Percentiles rank a stretch among this genome's conserved stretches.
Conservation (phyloP, 2,329 filamentous ascomycete species). For the Fusarium armeniacum region DNA sequence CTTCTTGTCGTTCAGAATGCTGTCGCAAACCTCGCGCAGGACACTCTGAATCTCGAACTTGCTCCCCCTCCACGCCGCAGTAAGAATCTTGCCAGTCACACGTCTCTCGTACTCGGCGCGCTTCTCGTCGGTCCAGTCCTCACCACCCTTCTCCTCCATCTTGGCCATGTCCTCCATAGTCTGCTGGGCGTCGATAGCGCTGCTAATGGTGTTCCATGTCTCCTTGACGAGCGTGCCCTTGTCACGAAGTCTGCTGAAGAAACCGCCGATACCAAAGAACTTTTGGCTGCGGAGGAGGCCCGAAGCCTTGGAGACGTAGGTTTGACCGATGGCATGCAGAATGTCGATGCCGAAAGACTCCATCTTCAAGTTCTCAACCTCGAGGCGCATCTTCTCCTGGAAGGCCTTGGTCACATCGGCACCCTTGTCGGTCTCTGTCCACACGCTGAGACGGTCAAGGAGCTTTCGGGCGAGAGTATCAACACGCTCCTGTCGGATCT, state of each 20-base stretch:
- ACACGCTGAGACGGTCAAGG: constrained; percentile 88
- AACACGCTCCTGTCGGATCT: constrained; percentile 89
- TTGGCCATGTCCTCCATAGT: constrained; percentile 99
- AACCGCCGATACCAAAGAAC: constrained; percentile 94
- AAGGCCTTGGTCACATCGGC: constrained; percentile 88
- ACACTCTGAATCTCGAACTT: constrained; percentile 99
- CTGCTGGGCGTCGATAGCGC: constrained; percentile 95
- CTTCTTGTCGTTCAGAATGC: constrained; percentile 82
- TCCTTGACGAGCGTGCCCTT: constrained; percentile 98
- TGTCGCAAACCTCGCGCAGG: constrained; percentile 92
- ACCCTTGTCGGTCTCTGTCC: constrained; percentile 97
- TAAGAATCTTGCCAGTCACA: constrained; percentile 97
- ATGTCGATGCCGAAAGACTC: constrained; percentile 98
- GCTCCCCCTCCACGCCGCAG: constrained; percentile 94
- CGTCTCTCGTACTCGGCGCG: constrained; percentile 94
- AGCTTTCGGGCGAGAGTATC: constrained; percentile 87
- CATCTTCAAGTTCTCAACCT: constrained; percentile 99
- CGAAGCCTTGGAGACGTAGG: constrained; percentile 89
- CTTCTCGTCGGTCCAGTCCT: constrained; percentile 98
- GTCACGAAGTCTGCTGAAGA: constrained; percentile 94
- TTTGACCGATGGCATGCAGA: constrained; percentile 91
- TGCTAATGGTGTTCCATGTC: constrained; percentile 97
- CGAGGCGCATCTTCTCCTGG: constrained; percentile 92
- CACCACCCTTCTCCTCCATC: constrained; percentile 92
- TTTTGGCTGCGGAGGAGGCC: constrained; percentile 95